A percentile compares a stretch with the other conserved stretches of the same genome.
Evolutionary conservation across 2,329 filamentous ascomycete species (phyloP).

Genomic region (Pseudogymnoascus sp.): DNA sequence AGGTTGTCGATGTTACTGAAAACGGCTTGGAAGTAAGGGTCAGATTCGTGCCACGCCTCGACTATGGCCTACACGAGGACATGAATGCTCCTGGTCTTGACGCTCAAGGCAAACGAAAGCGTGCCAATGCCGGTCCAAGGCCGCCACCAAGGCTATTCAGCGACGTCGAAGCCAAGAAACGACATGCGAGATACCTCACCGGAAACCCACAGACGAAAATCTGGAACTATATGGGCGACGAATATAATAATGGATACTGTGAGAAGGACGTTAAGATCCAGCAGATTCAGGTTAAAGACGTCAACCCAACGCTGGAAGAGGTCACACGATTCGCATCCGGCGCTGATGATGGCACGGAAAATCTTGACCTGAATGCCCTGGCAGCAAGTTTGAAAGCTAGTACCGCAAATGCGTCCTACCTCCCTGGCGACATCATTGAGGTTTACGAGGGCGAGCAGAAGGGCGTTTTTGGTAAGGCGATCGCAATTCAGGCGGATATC

Average conservation of each 20-base stretch:
- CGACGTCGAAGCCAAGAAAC: constrained; percentile 85
- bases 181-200: constrained; percentile 55
- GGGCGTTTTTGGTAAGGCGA: constrained; percentile 77
- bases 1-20: constrained; percentile 85
- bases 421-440: constrained; percentile 92
- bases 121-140: constrained; percentile 54
- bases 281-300: constrained; percentile 74
- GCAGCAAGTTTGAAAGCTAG: constrained; percentile 83
- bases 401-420: constrained; percentile 72
- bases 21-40: constrained; percentile 86
- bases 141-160: constrained; percentile 89
- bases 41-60: constrained; percentile 79
- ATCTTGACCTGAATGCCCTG: constrained; percentile 83
- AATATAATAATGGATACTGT: constrained; percentile 87
- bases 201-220: constrained; percentile 46
- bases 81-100: constrained; percentile 34
- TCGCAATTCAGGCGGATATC: constrained; percentile 83
- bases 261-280: constrained; percentile 92
- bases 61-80: constrained; percentile 87
- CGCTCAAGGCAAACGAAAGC: constrained; percentile 70
- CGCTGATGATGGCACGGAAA: constrained; percentile 85
- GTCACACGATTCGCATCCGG: constrained; percentile 89
- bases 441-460: constrained; percentile 94
- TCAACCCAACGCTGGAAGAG: constrained; percentile 89
- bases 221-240: constrained; percentile 80